phyloP scores from a whole-genome alignment of 331 rosid species.

The Rhamnella rubrinervis region DNA sequence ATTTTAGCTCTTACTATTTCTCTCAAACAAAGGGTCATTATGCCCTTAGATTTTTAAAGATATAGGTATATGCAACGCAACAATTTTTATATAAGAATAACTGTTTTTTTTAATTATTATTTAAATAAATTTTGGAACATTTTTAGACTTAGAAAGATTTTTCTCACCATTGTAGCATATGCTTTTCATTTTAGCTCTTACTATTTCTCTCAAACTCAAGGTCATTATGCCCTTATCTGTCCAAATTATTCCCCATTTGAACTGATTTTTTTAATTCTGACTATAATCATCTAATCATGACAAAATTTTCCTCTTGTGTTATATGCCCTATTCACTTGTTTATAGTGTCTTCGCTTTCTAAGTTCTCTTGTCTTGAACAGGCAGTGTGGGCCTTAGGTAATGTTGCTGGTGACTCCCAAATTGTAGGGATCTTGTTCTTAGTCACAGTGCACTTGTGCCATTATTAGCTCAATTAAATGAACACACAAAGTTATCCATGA shows the following conservation, averaged over 20 bases:
- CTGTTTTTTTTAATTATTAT: too few species aligned
- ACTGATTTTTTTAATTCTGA: neutral
- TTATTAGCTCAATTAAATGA: conserved; percentile 53
- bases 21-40: neutral
- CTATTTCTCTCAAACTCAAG: neutral
- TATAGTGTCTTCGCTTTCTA: neutral
- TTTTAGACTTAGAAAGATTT: neutral
- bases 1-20: neutral
- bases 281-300: too few species aligned
- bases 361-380: conserved; percentile 34
- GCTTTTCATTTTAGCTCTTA: neutral
- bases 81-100: too few species aligned
- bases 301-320: too few species aligned
- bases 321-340: neutral
- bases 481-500: conserved; percentile 55
- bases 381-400: conserved; percentile 76
- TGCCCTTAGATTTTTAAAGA: too few species aligned
- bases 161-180: neutral
- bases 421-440: conserved; percentile 59
- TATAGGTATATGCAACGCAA: too few species aligned
- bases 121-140: too few species aligned
- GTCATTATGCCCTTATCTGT: neutral
- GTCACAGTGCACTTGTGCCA: conserved; percentile 51
- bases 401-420: conserved; percentile 69
- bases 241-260: neutral